Evolutionary conservation across 768 basidiomycete genomes (phyloP).

Genomic region (Collybia sordida): DNA sequence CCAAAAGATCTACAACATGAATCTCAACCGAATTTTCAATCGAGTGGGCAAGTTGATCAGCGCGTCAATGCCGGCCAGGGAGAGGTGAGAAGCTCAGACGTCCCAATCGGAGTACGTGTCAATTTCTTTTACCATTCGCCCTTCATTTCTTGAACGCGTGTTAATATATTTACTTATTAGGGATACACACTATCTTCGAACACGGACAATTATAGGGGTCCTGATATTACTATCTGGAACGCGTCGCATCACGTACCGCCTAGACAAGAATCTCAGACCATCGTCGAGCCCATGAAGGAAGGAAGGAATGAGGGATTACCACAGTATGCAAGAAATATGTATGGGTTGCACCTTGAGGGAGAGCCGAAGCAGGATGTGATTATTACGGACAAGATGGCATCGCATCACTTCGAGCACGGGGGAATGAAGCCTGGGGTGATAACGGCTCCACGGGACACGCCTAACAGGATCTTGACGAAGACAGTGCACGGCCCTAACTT

Average conservation of each 20-base stretch:
- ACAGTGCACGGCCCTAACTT: too few species aligned
- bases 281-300: slow-evolving; percentile 5
- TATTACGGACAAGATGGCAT: slow-evolving; percentile 5
- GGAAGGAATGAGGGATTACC: neutral
- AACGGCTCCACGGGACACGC: too few species aligned
- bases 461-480: too few species aligned
- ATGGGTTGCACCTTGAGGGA: slow-evolving; percentile 18
- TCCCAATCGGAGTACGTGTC: slow-evolving; percentile 2
- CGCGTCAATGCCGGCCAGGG: neutral
- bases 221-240: neutral
- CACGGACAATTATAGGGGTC: neutral
- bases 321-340: neutral
- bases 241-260: neutral
- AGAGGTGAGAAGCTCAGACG: neutral
- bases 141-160: neutral
- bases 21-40: neutral
- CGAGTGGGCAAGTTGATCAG: neutral
- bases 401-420: too few species aligned
- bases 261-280: neutral
- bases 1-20: neutral
- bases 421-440: too few species aligned
- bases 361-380: slow-evolving; percentile 20
- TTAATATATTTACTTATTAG: neutral
- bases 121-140: neutral
- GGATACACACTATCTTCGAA: neutral